Conservation (phyloP, 805 yeast species). For the Allodekkera sacchari region DNA sequence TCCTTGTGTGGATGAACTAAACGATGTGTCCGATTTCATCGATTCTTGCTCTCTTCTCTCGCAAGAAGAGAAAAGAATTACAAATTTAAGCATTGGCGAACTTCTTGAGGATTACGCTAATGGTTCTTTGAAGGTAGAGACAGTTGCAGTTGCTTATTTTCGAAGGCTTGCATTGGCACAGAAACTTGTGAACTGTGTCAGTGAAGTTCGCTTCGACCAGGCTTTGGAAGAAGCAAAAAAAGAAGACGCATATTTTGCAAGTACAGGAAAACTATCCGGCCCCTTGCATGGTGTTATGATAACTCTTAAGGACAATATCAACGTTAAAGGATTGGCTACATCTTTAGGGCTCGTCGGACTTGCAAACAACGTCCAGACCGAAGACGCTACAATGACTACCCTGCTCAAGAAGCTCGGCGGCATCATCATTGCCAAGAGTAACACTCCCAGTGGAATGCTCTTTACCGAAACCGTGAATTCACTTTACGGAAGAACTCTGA, state of each 20-base stretch:
- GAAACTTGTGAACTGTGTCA: constrained; percentile 36
- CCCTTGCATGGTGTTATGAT: constrained; percentile 60
- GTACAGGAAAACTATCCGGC: constrained; percentile 44
- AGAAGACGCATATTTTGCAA: constrained; percentile 41
- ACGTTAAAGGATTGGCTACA: constrained; percentile 38
- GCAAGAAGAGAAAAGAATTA: neutral
- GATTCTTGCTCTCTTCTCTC: constrained; percentile 2
- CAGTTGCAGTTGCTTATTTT: constrained; percentile 1
- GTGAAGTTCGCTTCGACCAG: constrained; percentile 43
- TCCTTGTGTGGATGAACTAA: constrained; percentile 1
- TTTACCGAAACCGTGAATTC: constrained; percentile 44
- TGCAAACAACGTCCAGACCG: constrained; percentile 14
- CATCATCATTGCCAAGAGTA: constrained; percentile 8
- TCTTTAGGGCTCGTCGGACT: constrained; percentile 39
- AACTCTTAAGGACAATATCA: constrained; percentile 34
- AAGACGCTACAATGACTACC: constrained; percentile 31
- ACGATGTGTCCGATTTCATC: constrained; percentile 6
- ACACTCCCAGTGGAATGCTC: constrained; percentile 26
- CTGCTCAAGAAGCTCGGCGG: constrained; percentile 37
- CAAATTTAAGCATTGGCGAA: constrained; percentile 1
- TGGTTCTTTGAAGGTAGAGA: constrained; percentile 3
- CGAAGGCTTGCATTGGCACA: constrained; percentile 46
- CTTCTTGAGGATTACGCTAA: no score
- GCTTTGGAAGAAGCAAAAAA: constrained; percentile 49
- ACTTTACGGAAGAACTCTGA: constrained; percentile 41